Percentiles rank a stretch among this genome's conserved stretches.
These are phyloP conservation scores for Rhynchospora tenuis DNA, from an alignment of 176 grass and related monocot species.

Conservation along the genomic window DNA sequence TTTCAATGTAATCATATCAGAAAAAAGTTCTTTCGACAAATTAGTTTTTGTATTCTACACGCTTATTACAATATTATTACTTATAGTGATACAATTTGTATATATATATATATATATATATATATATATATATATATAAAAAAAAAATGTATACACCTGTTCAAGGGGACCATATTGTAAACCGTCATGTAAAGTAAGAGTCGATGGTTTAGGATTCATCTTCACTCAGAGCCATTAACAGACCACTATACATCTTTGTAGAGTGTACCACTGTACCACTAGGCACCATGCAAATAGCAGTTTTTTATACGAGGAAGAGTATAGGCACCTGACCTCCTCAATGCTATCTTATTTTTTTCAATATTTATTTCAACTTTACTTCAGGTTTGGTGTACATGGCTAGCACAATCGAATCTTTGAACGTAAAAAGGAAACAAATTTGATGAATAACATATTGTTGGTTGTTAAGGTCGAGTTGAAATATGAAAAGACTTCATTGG, in stretches of 20 bases:
- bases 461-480: neutral
- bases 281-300: neutral
- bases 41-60: neutral
- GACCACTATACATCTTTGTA: slow-evolving; percentile 17
- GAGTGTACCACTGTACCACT: neutral
- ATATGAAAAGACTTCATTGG: neutral
- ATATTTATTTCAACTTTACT: neutral
- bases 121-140: slow-evolving; percentile 1
- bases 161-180: slow-evolving; percentile 4
- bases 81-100: neutral
- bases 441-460: neutral
- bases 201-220: slow-evolving; percentile 2
- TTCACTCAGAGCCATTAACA: slow-evolving; percentile 8
- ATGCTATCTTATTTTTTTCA: neutral
- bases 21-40: neutral
- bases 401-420: neutral
- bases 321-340: neutral
- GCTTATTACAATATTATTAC: neutral
- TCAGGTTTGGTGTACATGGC: neutral
- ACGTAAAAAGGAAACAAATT: neutral
- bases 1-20: neutral
- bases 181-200: slow-evolving; percentile 4
- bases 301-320: neutral
- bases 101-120: neutral
- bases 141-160: neutral